These are phyloP conservation scores for Mycena venus DNA, from an alignment of 768 basidiomycete species.

Conservation along the genomic window DNA sequence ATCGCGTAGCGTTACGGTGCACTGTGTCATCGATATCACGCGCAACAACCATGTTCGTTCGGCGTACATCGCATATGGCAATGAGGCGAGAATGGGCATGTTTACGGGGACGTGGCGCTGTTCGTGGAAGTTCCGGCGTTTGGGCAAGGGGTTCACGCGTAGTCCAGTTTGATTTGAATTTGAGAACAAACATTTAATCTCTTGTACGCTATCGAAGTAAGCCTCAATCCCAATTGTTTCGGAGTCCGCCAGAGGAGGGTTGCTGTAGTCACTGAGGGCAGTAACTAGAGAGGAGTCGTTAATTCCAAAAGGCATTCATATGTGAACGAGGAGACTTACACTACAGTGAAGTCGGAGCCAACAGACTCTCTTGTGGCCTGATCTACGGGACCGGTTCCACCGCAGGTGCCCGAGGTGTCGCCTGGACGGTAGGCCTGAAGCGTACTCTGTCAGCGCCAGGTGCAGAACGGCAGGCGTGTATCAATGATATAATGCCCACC, in stretches of 20 bases:
- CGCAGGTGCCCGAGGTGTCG: constrained; percentile 13
- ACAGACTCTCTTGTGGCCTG: neutral
- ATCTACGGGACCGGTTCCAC: constrained; percentile 4
- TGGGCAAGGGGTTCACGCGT: no score
- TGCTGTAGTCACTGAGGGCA: no score
- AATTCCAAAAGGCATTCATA: no score
- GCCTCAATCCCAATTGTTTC: no score
- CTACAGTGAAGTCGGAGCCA: neutral
- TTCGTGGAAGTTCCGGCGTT: neutral
- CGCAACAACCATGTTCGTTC: neutral
- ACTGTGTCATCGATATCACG: neutral
- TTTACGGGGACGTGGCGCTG: neutral
- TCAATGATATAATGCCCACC: neutral
- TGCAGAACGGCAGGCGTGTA: no score
- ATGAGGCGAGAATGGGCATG: neutral
- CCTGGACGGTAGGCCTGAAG: constrained; percentile 2
- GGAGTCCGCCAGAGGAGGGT: no score
- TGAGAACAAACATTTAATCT: no score
- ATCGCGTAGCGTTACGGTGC: no score
- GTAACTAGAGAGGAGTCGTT: no score
- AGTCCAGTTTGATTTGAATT: no score
- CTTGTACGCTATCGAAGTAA: no score
- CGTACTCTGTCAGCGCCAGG: neutral
- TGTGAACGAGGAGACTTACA: neutral
- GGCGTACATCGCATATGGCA: neutral